These are phyloP conservation scores for Tricholoma matsutake DNA, from an alignment of 768 basidiomycete species.

Conservation along the genomic window DNA sequence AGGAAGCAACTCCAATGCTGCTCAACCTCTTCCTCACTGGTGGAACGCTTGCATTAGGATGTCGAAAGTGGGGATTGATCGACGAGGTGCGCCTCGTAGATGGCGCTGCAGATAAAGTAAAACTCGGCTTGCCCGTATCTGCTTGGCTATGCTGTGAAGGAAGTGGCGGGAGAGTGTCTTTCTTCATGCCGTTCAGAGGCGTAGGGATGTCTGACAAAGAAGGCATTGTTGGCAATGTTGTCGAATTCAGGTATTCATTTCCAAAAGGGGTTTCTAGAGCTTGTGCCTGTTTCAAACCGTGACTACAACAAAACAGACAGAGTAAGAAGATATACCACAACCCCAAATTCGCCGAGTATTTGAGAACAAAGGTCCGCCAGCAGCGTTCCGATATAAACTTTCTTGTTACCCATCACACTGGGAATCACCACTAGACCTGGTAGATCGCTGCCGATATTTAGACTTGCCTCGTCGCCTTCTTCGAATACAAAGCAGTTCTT, in stretches of 20 bases:
- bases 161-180: constrained; percentile 43
- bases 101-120: constrained; percentile 37
- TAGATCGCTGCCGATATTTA: constrained; percentile 53
- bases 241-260: constrained; percentile 79
- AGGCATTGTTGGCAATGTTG: constrained; percentile 62
- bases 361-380: constrained; percentile 88
- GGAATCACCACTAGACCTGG: constrained; percentile 78
- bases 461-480: constrained; percentile 56
- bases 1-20: constrained; percentile 64
- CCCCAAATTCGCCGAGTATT: constrained; percentile 81
- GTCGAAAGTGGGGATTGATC: constrained; percentile 45
- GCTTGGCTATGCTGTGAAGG: constrained; percentile 54
- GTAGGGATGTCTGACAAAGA: constrained; percentile 57
- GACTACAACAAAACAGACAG: constrained; percentile 1
- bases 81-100: constrained; percentile 56
- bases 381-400: constrained; percentile 82
- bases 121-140: constrained; percentile 42
- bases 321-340: constrained; percentile 49
- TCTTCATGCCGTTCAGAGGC: constrained; percentile 46
- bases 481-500: constrained; percentile 87
- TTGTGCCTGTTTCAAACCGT: constrained; percentile 50
- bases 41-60: constrained; percentile 46
- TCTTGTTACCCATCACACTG: constrained; percentile 83
- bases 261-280: constrained; percentile 80
- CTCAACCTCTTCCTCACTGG: constrained; percentile 60